Conservation (phyloP, 2,329 filamentous ascomycete species). For the Aspergillus sp. region DNA sequence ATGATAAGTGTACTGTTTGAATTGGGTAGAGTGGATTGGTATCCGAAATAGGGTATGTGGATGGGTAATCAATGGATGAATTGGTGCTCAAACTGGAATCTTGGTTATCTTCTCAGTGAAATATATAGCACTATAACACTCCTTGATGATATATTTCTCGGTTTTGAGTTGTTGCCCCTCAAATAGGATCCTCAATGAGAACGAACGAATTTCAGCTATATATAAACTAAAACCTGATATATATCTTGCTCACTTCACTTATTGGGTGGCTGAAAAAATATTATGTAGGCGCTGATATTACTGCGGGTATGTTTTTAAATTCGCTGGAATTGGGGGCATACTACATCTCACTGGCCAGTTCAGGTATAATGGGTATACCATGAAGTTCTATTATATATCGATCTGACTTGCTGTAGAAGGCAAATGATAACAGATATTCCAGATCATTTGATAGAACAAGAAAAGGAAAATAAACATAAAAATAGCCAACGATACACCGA, state of each 20-base stretch:
- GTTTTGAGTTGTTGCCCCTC: not conserved
- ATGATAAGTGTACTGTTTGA: constrained; percentile 29
- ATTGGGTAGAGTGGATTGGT: not conserved
- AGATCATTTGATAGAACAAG: not conserved
- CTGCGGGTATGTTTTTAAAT: too few species aligned
- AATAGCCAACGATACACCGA: constrained; percentile 10
- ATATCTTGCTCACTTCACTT: too few species aligned
- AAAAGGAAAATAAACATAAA: not conserved
- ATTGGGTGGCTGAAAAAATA: too few species aligned
- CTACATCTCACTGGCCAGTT: too few species aligned
- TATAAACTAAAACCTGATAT: too few species aligned
- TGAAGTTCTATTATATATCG: not conserved
- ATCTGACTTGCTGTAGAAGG: not conserved
- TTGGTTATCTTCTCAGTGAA: not conserved
- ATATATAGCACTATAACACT: not conserved
- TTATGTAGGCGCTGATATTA: too few species aligned
- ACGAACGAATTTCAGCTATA: not conserved
- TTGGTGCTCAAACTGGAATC: not conserved
- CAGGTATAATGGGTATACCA: too few species aligned
- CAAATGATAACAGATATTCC: not conserved
- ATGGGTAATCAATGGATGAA: not conserved
- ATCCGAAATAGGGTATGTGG: not conserved
- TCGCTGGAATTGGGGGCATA: too few species aligned
- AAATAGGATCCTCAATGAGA: not conserved
- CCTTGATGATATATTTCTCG: not conserved